These are phyloP conservation scores for Venturia pyrina DNA, from an alignment of 2,329 filamentous ascomycete genomes.

Conservation along the genomic window DNA sequence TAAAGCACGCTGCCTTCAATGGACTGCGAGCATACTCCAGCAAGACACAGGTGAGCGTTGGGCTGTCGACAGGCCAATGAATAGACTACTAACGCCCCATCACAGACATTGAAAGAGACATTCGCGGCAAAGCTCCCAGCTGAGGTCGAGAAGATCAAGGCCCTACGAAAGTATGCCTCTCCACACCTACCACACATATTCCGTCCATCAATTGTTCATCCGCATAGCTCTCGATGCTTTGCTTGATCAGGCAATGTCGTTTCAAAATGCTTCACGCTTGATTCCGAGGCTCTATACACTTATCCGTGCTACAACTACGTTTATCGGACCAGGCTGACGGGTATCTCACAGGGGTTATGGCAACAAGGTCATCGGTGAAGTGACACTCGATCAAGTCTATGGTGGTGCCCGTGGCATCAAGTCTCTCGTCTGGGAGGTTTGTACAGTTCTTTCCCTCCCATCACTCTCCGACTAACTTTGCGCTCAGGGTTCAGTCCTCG, in stretches of 20 bases:
- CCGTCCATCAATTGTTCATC: background rate
- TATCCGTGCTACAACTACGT: background rate
- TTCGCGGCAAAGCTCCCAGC: slow-evolving; percentile 92
- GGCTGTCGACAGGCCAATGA: background rate
- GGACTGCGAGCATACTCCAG: slow-evolving; percentile 84
- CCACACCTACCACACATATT: background rate
- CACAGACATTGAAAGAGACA: slow-evolving; percentile 90
- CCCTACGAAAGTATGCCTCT: slow-evolving; percentile 74
- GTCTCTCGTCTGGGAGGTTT: slow-evolving; percentile 89
- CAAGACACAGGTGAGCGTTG: slow-evolving; percentile 66
- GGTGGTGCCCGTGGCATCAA: slow-evolving; percentile 99
- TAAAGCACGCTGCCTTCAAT: slow-evolving; percentile 65
- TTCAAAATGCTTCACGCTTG: background rate
- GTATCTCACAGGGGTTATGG: slow-evolving; percentile 62
- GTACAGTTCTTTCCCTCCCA: slow-evolving; percentile 15
- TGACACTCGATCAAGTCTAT: slow-evolving; percentile 98
- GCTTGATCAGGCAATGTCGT: background rate
- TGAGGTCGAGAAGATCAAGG: slow-evolving; percentile 99
- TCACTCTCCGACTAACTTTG: slow-evolving; percentile 16
- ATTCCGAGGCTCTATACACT: background rate
- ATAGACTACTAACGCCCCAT: background rate
- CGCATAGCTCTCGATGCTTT: background rate
- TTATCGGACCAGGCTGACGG: background rate
- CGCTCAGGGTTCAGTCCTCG: slow-evolving; percentile 73
- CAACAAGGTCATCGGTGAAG: slow-evolving; percentile 90